Base-by-base conservation (phyloP, 2,329 filamentous ascomycete species). In the Fusarium musae region DNA sequence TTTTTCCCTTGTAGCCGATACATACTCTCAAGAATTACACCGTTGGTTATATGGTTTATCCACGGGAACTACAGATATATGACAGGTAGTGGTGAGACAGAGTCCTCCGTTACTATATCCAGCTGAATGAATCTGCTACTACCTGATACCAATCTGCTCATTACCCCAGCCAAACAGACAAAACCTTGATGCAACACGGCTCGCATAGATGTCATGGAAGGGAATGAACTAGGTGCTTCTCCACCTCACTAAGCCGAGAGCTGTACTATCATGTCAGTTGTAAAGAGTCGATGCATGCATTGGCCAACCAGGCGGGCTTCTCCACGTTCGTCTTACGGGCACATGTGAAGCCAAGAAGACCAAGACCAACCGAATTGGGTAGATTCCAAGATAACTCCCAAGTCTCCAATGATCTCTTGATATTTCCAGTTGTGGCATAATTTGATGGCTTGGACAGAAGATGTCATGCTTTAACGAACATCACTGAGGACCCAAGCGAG, bases 241-340 rank as follows among this genome's bases (percentile, higher is more conserved):
- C 50, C 28, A 58, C 69, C n/a, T 64, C 54, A 47, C 59, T 72
- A 43, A 57, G 30, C 28, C 26, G 34, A 26, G n/a, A 70, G 54
- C 56, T 59, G 59, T 19, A 40, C 43, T 36, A 37, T 30, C 36
- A 19, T 50, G 40, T 23, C 23, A 47, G 13, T 43, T 34, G 28
- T 23, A 46, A 54, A 28, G 46, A 43, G n/a, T 54, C 50, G 34
- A 53, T 49, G 49, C 47, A 70, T 60, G 49, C 47, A 70, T 60
- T 72, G 60, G n/a, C 69, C 64, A 72, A 63, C 64, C 59, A 67
- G 59, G 26, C 28, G 32, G 34, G 28, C 21, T 46, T 28, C 28
- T 23, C 28, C 26, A 44, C 17, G 36, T 43, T 44, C 32, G 21
- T 11, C n/a, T 43, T 12, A 17, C 15, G 30, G 37, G 42, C 30